Evolutionary conservation across 805 yeast genomes (phyloP).

Genomic region (Starmerella roubikii): DNA sequence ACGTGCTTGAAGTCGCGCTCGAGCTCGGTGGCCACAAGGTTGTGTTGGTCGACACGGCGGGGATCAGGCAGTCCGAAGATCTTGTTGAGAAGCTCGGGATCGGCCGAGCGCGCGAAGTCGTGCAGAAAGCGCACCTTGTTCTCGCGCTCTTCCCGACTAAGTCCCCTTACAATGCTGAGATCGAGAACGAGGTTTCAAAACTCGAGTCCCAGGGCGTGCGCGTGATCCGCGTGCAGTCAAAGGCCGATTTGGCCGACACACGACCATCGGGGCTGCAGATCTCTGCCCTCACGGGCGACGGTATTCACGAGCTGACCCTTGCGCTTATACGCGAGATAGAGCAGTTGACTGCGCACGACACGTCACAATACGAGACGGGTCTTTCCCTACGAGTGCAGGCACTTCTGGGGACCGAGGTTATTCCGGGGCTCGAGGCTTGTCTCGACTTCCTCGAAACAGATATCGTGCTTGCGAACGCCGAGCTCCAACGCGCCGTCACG

Average conservation of each 20-base stretch:
- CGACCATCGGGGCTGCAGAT: constrained; percentile 20
- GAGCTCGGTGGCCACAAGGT: constrained; percentile 78
- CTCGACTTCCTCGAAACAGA: constrained; percentile 32
- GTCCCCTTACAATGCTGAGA: constrained; percentile 3
- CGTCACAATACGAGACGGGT: constrained; percentile 43
- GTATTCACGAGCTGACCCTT: constrained; percentile 37
- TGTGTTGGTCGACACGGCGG: constrained; percentile 85
- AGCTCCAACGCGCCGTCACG: constrained; percentile 55
- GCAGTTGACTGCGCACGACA: constrained; percentile 28
- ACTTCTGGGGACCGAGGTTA: constrained; percentile 57
- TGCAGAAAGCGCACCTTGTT: constrained; percentile 51
- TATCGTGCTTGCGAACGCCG: constrained; percentile 68
- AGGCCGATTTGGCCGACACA: constrained; percentile 21
- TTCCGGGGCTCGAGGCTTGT: constrained; percentile 48
- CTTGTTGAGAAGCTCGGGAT: constrained; percentile 70
- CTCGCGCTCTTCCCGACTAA: constrained; percentile 44
- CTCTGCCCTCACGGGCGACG: constrained; percentile 49
- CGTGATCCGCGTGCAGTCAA: constrained; percentile 26
- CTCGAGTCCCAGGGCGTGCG: constrained; percentile 13
- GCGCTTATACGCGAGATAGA: constrained; percentile 37
- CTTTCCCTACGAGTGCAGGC: constrained; percentile 69
- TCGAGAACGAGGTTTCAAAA: constrained; percentile 12
- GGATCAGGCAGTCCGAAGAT: constrained; percentile 46
- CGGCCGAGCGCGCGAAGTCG: constrained; percentile 49
- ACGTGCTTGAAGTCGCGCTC: constrained; percentile 64